Percentiles rank a stretch among this genome's conserved stretches.
Conservation (phyloP, 805 yeast species). For the Candida tibetensis region DNA sequence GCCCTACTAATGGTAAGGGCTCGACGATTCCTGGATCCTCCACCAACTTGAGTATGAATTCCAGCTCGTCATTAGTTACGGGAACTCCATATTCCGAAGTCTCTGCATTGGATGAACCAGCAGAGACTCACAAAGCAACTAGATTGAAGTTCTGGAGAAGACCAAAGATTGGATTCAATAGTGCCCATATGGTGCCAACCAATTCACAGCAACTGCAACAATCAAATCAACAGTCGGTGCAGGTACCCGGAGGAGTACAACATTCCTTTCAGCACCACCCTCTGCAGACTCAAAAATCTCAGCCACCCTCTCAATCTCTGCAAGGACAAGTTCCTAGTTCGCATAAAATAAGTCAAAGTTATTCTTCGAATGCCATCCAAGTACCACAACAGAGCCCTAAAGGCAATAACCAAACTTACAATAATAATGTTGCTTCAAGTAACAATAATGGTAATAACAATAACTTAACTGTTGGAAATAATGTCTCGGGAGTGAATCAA, state of each 20-base stretch:
- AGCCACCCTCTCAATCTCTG: not conserved
- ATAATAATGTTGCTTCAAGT: not conserved
- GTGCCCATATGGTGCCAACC: slow-evolving; percentile 5
- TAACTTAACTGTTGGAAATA: not conserved
- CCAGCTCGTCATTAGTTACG: slow-evolving; percentile 6
- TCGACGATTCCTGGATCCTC: not conserved
- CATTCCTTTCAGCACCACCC: too few relatives aligned
- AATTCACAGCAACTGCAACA: slow-evolving; percentile 3
- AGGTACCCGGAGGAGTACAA: too few relatives aligned
- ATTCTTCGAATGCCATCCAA: slow-evolving; percentile 9
- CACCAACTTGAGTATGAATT: not conserved
- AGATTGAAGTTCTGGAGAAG: slow-evolving; percentile 45
- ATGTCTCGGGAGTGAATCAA: not conserved
- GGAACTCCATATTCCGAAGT: slow-evolving; percentile 13
- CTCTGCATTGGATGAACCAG: slow-evolving; percentile 11
- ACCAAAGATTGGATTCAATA: slow-evolving; percentile 32
- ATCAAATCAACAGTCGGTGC: slow-evolving; percentile 1
- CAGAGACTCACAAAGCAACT: slow-evolving; percentile 40
- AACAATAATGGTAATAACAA: not conserved
- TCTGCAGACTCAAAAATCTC: slow-evolving; percentile 8
- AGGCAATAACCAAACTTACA: slow-evolving; percentile 8
- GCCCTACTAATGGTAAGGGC: not conserved
- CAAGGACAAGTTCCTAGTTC: not conserved
- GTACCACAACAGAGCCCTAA: slow-evolving; percentile 4
- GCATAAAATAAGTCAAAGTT: not conserved